Percentiles rank a stretch among this genome's conserved stretches.
phyloP scores from a whole-genome alignment of 1,284 basidiomycete species.

The Fomes fomentarius region DNA sequence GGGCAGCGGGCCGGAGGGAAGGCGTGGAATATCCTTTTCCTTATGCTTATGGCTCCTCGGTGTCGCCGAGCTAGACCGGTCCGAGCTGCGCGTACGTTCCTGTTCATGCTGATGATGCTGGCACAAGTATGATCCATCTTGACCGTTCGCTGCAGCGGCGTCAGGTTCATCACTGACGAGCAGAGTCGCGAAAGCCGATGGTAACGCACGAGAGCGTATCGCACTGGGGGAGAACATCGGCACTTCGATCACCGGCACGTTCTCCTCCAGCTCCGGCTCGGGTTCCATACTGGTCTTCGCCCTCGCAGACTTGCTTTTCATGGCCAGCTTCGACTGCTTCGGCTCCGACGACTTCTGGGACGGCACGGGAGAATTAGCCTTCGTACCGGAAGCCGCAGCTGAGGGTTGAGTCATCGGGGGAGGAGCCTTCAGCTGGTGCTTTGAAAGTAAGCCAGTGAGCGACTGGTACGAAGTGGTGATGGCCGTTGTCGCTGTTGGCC shows the following conservation, averaged over 20 bases:
- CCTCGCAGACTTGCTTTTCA: slow-evolving; percentile 59
- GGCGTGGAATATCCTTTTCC: slow-evolving; percentile 20
- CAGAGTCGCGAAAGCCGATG: slow-evolving; percentile 76
- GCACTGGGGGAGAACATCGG: slow-evolving; percentile 59
- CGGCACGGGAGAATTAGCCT: not conserved
- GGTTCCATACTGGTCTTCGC: slow-evolving; percentile 32
- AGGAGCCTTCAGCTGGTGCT: slow-evolving; percentile 26
- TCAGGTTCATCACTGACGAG: slow-evolving; percentile 61
- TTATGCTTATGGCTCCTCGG: slow-evolving; percentile 10
- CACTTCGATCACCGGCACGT: slow-evolving; percentile 37
- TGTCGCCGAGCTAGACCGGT: slow-evolving; percentile 7
- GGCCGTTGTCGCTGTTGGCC: slow-evolving; percentile 73
- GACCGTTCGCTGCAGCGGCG: slow-evolving; percentile 25
- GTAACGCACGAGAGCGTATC: slow-evolving; percentile 63
- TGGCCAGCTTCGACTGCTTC: slow-evolving; percentile 67
- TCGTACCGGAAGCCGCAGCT: slow-evolving; percentile 6
- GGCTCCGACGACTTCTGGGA: slow-evolving; percentile 20
- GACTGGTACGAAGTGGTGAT: slow-evolving; percentile 79
- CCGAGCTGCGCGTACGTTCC: slow-evolving; percentile 12
- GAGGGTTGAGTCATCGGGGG: slow-evolving; percentile 26
- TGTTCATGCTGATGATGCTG: slow-evolving; percentile 18
- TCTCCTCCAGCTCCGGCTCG: slow-evolving; percentile 37
- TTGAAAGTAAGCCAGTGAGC: slow-evolving; percentile 49
- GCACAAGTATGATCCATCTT: slow-evolving; percentile 21
- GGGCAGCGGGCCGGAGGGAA: slow-evolving; percentile 34